Conservation (phyloP, 495 filamentous ascomycete species). For the Aspergillus ostianus region DNA sequence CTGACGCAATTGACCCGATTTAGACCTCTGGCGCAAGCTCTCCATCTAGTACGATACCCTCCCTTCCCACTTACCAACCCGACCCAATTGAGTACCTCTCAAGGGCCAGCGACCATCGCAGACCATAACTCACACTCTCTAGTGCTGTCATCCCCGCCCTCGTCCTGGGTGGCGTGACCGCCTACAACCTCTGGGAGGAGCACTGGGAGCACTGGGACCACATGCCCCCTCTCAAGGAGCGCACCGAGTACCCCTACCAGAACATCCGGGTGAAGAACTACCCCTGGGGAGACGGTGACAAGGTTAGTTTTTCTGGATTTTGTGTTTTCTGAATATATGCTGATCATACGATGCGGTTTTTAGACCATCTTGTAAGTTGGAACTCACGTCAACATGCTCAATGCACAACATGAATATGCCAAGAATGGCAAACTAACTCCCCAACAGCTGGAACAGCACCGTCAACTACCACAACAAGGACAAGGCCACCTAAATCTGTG, state of each 20-base stretch:
- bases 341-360: constrained; percentile 28
- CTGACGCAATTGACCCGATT: constrained; percentile 30
- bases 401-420: background rate
- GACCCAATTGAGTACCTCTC: constrained; percentile 3
- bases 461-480: constrained; percentile 98
- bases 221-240: constrained; percentile 82
- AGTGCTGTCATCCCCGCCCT: constrained; percentile 71
- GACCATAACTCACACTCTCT: background rate
- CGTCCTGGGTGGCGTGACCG: constrained; percentile 69
- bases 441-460: constrained; percentile 78
- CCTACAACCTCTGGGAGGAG: constrained; percentile 86
- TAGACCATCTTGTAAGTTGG: constrained; percentile 67
- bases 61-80: background rate
- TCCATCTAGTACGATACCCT: constrained; percentile 73
- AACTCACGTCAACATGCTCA: background rate
- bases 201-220: constrained; percentile 95
- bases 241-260: constrained; percentile 86
- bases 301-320: constrained; percentile 53
- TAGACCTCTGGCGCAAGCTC: constrained; percentile 92
- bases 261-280: constrained; percentile 90
- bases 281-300: constrained; percentile 90
- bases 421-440: constrained; percentile 1
- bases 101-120: too few species aligned
- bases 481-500: constrained; percentile 55
- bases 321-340: constrained; percentile 9